A percentile compares a stretch with the other conserved stretches of the same genome.
Conservation (phyloP, 805 yeast species). For the Torulaspora quercuum region DNA sequence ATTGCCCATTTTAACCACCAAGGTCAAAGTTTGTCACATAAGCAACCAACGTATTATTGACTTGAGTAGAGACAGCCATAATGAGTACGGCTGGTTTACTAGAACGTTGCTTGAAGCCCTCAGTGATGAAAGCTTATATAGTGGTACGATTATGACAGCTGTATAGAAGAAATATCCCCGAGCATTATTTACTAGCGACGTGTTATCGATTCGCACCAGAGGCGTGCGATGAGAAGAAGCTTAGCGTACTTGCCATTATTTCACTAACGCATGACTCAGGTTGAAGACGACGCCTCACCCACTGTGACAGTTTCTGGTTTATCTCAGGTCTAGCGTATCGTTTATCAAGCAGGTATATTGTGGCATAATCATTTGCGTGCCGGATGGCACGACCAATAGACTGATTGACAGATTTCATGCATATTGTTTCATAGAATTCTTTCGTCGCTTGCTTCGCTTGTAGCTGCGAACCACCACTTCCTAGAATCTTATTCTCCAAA, state of each 20-base stretch:
- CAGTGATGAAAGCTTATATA: slow-evolving; percentile 29
- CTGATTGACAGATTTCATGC: slow-evolving; percentile 90
- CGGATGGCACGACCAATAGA: slow-evolving; percentile 90
- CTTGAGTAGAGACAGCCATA: slow-evolving; percentile 24
- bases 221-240: slow-evolving; percentile 23
- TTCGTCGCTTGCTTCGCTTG: slow-evolving; percentile 49
- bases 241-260: slow-evolving; percentile 24
- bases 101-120: slow-evolving; percentile 27
- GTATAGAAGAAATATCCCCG: no score
- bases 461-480: slow-evolving; percentile 44
- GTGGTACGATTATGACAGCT: slow-evolving; percentile 27
- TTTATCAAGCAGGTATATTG: slow-evolving; percentile 65
- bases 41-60: slow-evolving; percentile 35
- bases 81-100: slow-evolving; percentile 38
- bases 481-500: slow-evolving; percentile 51
- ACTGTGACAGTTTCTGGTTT: slow-evolving; percentile 59
- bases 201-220: no score
- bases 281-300: slow-evolving; percentile 57
- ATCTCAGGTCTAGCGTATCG: slow-evolving; percentile 51
- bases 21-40: slow-evolving; percentile 37
- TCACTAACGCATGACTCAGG: slow-evolving; percentile 17
- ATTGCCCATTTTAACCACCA: slow-evolving; percentile 38
- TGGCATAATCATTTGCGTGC: slow-evolving; percentile 76
- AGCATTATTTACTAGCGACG: no score
- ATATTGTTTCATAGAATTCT: slow-evolving; percentile 72